Evolutionary conservation across 2,329 filamentous ascomycete species (phyloP).

Genomic region (Thelonectria rubi): DNA sequence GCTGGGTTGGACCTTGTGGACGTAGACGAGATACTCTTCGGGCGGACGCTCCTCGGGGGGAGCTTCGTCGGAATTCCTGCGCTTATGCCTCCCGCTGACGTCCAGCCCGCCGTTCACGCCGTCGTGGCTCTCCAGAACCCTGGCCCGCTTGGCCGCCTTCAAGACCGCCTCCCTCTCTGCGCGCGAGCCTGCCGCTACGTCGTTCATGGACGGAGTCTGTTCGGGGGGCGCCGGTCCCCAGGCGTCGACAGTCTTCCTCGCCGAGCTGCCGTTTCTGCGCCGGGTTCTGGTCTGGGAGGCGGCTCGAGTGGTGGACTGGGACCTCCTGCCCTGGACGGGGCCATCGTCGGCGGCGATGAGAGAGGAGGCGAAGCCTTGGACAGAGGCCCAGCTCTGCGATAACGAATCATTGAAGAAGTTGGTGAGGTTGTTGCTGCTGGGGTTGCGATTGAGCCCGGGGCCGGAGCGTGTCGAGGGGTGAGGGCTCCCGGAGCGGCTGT

Average conservation of each 20-base stretch:
- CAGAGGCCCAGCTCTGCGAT: slow-evolving; percentile 63
- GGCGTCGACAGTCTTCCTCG: slow-evolving; percentile 33
- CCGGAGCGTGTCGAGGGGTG: slow-evolving; percentile 55
- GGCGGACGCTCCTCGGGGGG: slow-evolving; percentile 63
- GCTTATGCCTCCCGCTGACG: slow-evolving; percentile 66
- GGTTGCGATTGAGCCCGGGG: slow-evolving; percentile 39
- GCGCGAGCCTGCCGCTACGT: slow-evolving; percentile 64
- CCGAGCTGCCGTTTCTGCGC: slow-evolving; percentile 30
- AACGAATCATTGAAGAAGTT: slow-evolving; percentile 61
- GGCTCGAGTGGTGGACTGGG: slow-evolving; percentile 37
- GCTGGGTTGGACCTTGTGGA: slow-evolving; percentile 82
- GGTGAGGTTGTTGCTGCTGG: slow-evolving; percentile 50
- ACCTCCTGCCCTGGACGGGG: slow-evolving; percentile 24
- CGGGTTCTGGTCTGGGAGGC: slow-evolving; percentile 35
- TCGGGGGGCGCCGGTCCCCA: slow-evolving; percentile 64
- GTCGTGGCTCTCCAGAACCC: slow-evolving; percentile 68
- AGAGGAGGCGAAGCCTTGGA: slow-evolving; percentile 63
- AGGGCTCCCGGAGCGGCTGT: slow-evolving; percentile 59
- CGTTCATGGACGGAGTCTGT: slow-evolving; percentile 50
- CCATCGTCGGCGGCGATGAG: slow-evolving; percentile 45
- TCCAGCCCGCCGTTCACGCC: slow-evolving; percentile 68
- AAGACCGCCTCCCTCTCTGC: slow-evolving; percentile 63
- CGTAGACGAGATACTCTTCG: slow-evolving; percentile 84
- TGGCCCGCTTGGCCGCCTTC: slow-evolving; percentile 65
- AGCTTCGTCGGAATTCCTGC: slow-evolving; percentile 74